A percentile compares a stretch with the other conserved stretches of the same genome.
phyloP scores from a whole-genome alignment of 2,329 filamentous ascomycete genomes.

The Mollisiaceae sp. region DNA sequence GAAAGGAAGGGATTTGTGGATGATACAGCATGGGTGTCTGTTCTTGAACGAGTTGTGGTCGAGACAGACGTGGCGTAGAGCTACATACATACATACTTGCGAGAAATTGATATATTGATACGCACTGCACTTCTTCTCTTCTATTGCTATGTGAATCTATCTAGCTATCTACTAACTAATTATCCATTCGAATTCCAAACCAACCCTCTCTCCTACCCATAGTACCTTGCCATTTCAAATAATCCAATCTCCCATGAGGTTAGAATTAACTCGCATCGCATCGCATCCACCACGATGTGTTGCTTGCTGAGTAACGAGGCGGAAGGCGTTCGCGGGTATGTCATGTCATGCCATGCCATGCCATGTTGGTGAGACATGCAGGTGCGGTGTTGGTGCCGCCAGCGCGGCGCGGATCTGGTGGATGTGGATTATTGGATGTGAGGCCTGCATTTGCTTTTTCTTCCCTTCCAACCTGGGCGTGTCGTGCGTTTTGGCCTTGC shows the following conservation, averaged over 20 bases:
- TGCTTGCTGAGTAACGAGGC: too few species aligned
- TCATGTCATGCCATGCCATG: not conserved
- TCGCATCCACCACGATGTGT: too few species aligned
- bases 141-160: not conserved
- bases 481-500: too few species aligned
- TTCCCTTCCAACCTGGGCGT: too few species aligned
- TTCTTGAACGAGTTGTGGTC: not conserved
- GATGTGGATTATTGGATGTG: too few species aligned
- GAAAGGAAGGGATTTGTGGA: constrained; percentile 3
- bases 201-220: too few species aligned
- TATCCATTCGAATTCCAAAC: too few species aligned
- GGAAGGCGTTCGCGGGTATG: not conserved
- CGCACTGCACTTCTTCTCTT: not conserved
- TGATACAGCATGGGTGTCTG: not conserved
- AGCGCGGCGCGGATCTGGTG: too few species aligned
- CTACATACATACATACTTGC: constrained; percentile 8
- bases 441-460: not conserved
- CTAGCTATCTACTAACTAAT: not conserved
- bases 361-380: not conserved
- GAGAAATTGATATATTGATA: constrained; percentile 13
- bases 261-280: too few species aligned
- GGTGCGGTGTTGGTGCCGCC: not conserved
- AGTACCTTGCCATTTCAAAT: not conserved
- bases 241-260: too few species aligned
- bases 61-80: constrained; percentile 3